Conservation (phyloP, 2,329 filamentous ascomycete genomes). For the Scedosporium boydii region DNA sequence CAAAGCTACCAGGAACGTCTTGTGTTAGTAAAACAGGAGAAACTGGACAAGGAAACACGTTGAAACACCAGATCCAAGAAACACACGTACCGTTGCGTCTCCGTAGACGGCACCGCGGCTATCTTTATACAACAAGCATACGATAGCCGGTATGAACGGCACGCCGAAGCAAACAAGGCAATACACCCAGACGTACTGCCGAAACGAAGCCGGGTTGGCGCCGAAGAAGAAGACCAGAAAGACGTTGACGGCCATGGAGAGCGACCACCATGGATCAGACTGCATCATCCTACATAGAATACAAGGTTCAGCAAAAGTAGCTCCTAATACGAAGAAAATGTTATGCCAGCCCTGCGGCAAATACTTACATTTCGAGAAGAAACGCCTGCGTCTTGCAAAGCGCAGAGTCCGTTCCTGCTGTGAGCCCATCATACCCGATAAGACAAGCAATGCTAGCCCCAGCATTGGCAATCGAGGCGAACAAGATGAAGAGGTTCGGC, state of each 20-base stretch:
- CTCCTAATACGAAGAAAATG: background rate
- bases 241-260: constrained; percentile 77
- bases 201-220: constrained; percentile 57
- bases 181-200: constrained; percentile 64
- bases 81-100: constrained; percentile 41
- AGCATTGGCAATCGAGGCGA: constrained; percentile 50
- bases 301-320: background rate
- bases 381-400: constrained; percentile 55
- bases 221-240: constrained; percentile 58
- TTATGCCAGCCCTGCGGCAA: constrained; percentile 30
- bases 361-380: constrained; percentile 57
- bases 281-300: constrained; percentile 58
- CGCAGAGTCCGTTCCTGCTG: constrained; percentile 38
- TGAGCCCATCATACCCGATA: constrained; percentile 58
- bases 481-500: constrained; percentile 53
- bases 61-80: too few relatives aligned
- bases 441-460: constrained; percentile 57
- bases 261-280: constrained; percentile 66
- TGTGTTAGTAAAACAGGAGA: constrained; percentile 2
- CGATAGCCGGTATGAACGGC: constrained; percentile 57
- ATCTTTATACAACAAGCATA: constrained; percentile 48
- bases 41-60: constrained; percentile 12
- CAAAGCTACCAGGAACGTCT: constrained; percentile 34
- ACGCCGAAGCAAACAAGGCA: constrained; percentile 61
- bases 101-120: constrained; percentile 37